Percentiles rank a stretch among this genome's conserved stretches.
Evolutionary conservation across 371 early-diverging fungal species (phyloP).

Genomic region (Mucor circinelloides): DNA sequence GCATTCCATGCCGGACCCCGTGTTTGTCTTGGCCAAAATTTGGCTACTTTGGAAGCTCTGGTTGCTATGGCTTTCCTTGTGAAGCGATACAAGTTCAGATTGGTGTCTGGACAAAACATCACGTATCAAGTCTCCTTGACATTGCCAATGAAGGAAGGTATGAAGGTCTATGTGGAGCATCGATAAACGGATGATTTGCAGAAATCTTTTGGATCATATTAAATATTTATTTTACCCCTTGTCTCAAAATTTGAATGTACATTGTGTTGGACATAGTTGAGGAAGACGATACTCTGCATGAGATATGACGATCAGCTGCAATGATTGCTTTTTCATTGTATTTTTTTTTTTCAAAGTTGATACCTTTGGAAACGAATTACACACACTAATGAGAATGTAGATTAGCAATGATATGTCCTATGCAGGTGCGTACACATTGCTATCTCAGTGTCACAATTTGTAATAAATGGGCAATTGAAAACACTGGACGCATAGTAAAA

Average conservation of each 20-base stretch:
- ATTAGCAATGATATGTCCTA: too few species aligned
- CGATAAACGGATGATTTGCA: background rate
- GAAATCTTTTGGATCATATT: background rate
- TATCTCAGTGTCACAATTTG: background rate
- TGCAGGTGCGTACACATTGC: too few species aligned
- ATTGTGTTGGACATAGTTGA: background rate
- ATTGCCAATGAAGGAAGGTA: conserved; percentile 52
- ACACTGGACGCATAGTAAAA: background rate
- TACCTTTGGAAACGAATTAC: too few species aligned
- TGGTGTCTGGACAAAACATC: conserved; percentile 41
- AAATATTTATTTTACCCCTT: background rate
- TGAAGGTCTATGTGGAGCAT: conserved; percentile 38
- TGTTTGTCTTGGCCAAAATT: conserved; percentile 62
- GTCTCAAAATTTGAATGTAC: background rate
- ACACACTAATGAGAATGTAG: too few species aligned
- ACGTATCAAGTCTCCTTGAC: conserved; percentile 43
- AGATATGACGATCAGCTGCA: background rate
- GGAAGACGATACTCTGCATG: background rate
- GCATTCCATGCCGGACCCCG: conserved; percentile 74
- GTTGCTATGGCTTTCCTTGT: conserved; percentile 40
- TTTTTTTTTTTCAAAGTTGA: too few species aligned
- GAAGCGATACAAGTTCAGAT: conserved; percentile 40
- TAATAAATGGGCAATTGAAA: background rate
- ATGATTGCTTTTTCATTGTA: too few species aligned
- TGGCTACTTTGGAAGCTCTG: conserved; percentile 51